phyloP scores from a whole-genome alignment of 2,329 filamentous ascomycete genomes.

The Colletotrichum lindemuthianum region DNA sequence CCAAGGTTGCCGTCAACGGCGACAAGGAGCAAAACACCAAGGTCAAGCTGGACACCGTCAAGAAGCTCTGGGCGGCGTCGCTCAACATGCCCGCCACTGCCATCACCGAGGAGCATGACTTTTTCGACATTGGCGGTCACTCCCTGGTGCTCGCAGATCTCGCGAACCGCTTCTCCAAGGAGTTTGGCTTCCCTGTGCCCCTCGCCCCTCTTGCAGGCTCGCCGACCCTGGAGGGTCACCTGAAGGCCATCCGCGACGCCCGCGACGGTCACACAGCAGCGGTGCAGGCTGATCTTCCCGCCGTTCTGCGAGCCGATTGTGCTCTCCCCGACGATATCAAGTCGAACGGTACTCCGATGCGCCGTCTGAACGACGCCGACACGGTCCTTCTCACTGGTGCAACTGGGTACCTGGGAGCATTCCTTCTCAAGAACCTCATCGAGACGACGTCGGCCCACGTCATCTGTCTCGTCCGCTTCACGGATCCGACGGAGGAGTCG shows the following conservation, averaged over 20 bases:
- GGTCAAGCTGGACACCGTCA: constrained; percentile 73
- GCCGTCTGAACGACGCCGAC: constrained; percentile 70
- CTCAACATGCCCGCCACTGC: constrained; percentile 71
- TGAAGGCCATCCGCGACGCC: constrained; percentile 75
- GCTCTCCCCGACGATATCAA: constrained; percentile 76
- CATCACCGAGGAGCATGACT: constrained; percentile 77
- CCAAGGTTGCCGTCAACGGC: constrained; percentile 53
- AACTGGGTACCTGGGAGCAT: constrained; percentile 81
- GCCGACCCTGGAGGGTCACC: constrained; percentile 77
- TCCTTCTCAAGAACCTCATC: constrained; percentile 75
- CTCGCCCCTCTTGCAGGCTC: constrained; percentile 76
- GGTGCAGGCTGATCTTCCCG: constrained; percentile 79
- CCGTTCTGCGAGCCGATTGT: constrained; percentile 73
- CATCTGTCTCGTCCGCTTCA: constrained; percentile 78
- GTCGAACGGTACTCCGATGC: constrained; percentile 62
- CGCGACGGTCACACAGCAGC: constrained; percentile 78
- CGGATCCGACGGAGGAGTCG: constrained; percentile 72
- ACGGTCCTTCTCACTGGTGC: constrained; percentile 79
- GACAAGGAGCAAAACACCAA: constrained; percentile 66
- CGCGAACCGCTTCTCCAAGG: constrained; percentile 73
- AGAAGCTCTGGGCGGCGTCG: constrained; percentile 76
- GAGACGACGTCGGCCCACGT: constrained; percentile 75
- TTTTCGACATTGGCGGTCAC: constrained; percentile 85
- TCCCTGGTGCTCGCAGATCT: constrained; percentile 82
- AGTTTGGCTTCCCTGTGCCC: constrained; percentile 78